These are phyloP conservation scores for Spathaspora girioi DNA, from an alignment of 805 yeast genomes.

Conservation along the genomic window DNA sequence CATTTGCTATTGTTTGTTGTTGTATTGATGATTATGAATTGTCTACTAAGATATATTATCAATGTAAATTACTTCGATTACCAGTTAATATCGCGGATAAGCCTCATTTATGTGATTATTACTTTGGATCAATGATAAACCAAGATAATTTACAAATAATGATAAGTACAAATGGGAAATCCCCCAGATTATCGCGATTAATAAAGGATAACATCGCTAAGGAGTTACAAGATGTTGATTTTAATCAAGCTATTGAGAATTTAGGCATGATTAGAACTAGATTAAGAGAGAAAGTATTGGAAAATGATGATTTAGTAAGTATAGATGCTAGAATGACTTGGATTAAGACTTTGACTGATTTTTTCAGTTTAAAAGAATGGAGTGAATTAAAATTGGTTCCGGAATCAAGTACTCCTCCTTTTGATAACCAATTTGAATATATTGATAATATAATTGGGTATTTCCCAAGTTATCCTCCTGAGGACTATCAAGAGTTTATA, in stretches of 20 bases:
- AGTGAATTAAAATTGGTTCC: constrained; percentile 38
- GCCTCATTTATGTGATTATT: constrained; percentile 80
- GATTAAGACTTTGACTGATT: constrained; percentile 64
- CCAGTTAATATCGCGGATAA: constrained; percentile 81
- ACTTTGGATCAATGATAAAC: constrained; percentile 75
- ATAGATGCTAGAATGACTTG: constrained; percentile 67
- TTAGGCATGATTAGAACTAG: constrained; percentile 52
- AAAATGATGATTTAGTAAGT: constrained; percentile 45
- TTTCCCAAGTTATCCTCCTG: constrained; percentile 52
- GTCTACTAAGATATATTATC: constrained; percentile 54
- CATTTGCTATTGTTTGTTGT: constrained; percentile 65
- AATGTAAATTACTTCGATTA: constrained; percentile 41
- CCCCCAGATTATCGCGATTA: constrained; percentile 66
- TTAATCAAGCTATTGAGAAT: constrained; percentile 58
- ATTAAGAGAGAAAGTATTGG: constrained; percentile 41
- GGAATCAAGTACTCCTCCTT: constrained; percentile 9
- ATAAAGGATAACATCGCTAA: constrained; percentile 53
- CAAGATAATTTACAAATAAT: constrained; percentile 72
- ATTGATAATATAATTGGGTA: constrained; percentile 40
- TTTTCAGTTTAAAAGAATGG: constrained; percentile 57
- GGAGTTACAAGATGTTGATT: constrained; percentile 37
- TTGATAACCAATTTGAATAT: constrained; percentile 16
- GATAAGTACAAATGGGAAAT: constrained; percentile 80
- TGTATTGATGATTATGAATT: constrained; percentile 70
- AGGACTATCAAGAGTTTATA: constrained; percentile 11